Percentiles rank a stretch among this genome's conserved stretches.
Evolutionary conservation across 2,329 filamentous ascomycete genomes (phyloP).

Genomic region (Pseudocercospora cruenta): DNA sequence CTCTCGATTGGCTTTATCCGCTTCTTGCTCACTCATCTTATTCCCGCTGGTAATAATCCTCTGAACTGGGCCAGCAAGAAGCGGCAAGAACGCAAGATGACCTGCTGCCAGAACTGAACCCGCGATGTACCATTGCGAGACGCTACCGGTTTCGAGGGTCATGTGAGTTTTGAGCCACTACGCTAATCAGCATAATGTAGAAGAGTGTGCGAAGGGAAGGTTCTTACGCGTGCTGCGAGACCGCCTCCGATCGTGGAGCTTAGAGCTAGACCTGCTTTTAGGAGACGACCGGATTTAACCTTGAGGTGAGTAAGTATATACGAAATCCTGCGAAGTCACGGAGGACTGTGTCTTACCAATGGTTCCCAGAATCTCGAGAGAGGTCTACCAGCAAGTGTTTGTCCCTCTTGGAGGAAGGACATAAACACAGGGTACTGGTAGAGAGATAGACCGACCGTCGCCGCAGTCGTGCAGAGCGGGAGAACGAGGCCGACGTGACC

Average conservation of each 20-base stretch:
- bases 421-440: slow-evolving; percentile 37
- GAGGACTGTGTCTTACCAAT: slow-evolving; percentile 15
- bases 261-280: slow-evolving; percentile 28
- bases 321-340: background rate
- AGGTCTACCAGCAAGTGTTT: slow-evolving; percentile 31
- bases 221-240: slow-evolving; percentile 22
- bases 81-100: slow-evolving; percentile 32
- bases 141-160: slow-evolving; percentile 26
- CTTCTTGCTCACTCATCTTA: slow-evolving; percentile 20
- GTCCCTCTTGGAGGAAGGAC: slow-evolving; percentile 27
- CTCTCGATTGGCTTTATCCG: slow-evolving; percentile 29
- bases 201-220: background rate
- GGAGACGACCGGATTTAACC: slow-evolving; percentile 28
- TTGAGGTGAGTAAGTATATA: background rate
- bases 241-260: slow-evolving; percentile 28
- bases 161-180: slow-evolving; percentile 8
- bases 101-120: slow-evolving; percentile 32
- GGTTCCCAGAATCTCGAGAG: slow-evolving; percentile 34
- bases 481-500: slow-evolving; percentile 36
- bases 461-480: slow-evolving; percentile 36
- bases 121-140: slow-evolving; percentile 35
- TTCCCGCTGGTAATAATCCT: slow-evolving; percentile 25
- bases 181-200: background rate
- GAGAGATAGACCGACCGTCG: slow-evolving; percentile 36
- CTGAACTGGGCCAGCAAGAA: slow-evolving; percentile 29